Base-by-base conservation (phyloP, 2,329 filamentous ascomycete genomes). In the Lasiodiplodia sp. region DNA sequence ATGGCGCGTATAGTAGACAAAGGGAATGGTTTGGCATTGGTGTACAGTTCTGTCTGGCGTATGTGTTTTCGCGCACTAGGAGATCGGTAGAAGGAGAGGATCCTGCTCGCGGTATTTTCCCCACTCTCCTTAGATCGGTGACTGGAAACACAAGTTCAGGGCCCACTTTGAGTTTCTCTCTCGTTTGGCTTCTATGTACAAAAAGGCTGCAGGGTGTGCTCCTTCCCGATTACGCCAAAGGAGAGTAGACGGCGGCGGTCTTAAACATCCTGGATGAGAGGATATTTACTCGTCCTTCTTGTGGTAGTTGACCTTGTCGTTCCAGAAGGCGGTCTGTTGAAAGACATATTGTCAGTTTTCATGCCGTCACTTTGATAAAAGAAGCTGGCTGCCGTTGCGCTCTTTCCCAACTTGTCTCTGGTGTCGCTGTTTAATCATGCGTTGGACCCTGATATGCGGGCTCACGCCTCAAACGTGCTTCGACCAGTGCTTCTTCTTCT, bases 301-400 rank as follows among this genome's bases (percentile, higher is more conserved):
- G 90, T 98, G 94, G 87, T 97, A 95, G 90, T 98, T 98, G 86
- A 97, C 94, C 69, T 86, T 87, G 73, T 90, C 86, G 84, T 98
- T 98, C 96, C 96, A 99, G 91, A 86, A 86, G 53, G 82, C 75
- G 66, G 84, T 85, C 84, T 85, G 57, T 44, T 12, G 51, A n/a
- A 52, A 37, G 10, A 18, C 10, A 23, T 34, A 25, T 10, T 8
- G 38, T 67, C 31, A 68, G 58, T 23, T 38, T n/a, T 21, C 28
- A 18, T 57, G 34, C 37, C 47, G 7, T 44, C 31, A 6, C 31
- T 34, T 34, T 34, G 31, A 34, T 34, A 34, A 10, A 28, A 21
- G 7, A 44, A n/a, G 23, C 4, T 16, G 10, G 18, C 23, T 60
- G 38, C 56, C 4, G 37, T 21, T 44, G 23, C 56, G n/a, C 25